Conservation (phyloP, 495 filamentous ascomycete genomes). For the Tuber magnatum region DNA sequence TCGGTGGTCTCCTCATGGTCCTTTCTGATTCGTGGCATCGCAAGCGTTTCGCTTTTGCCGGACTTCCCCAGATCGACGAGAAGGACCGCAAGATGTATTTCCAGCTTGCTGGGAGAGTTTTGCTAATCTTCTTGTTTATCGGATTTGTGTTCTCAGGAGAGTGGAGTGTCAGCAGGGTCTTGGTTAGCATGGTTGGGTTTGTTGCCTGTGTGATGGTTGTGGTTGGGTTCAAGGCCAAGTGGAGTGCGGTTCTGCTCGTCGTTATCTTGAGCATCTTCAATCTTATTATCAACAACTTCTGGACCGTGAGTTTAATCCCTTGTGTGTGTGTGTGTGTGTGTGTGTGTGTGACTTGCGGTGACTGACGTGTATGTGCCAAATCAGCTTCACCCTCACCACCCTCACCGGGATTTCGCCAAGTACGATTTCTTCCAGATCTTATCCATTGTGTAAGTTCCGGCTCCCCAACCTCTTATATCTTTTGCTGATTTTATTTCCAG, state of each 20-base stretch:
- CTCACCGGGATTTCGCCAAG: conserved; percentile 99
- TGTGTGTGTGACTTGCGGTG: neutral
- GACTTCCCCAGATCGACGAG: conserved; percentile 87
- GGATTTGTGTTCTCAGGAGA: conserved; percentile 93
- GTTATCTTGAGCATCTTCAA: conserved; percentile 95
- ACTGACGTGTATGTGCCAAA: conserved; percentile 31
- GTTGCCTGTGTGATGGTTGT: conserved; percentile 97
- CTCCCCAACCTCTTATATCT: neutral
- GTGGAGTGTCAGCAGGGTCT: conserved; percentile 77
- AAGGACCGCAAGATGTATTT: conserved; percentile 99
- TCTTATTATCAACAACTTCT: conserved; percentile 97
- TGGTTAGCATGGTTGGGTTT: conserved; percentile 74
- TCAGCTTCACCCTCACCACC: conserved; percentile 94
- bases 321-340: neutral
- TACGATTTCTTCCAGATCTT: conserved; percentile 99
- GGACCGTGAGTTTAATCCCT: conserved; percentile 67
- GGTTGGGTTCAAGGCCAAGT: conserved; percentile 99
- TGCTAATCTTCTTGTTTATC: conserved; percentile 92
- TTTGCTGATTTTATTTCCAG: conserved; percentile 40
- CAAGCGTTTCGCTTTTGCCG: conserved; percentile 93
- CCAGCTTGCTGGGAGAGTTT: conserved; percentile 90
- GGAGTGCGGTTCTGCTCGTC: conserved; percentile 87
- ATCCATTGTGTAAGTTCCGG: conserved; percentile 75
- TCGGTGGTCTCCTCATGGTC: conserved; percentile 95
- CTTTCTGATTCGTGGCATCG: conserved; percentile 95